A percentile compares a stretch with the other conserved stretches of the same genome.
Conservation (phyloP, 2,329 filamentous ascomycete species). For the Cytospora schulzeri region DNA sequence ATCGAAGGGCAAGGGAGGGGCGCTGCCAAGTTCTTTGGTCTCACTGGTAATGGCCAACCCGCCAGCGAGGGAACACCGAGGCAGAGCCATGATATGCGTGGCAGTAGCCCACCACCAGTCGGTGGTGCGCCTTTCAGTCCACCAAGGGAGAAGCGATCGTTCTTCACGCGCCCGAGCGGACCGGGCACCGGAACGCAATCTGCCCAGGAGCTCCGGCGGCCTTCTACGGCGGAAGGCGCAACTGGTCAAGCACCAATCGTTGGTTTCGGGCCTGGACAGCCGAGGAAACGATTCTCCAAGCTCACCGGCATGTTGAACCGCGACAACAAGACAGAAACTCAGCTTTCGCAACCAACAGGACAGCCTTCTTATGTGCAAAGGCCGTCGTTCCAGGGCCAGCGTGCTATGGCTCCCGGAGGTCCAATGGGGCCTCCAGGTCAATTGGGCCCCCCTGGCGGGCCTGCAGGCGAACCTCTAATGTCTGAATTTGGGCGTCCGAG, state of each 20-base stretch:
- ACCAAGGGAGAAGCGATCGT: conserved; percentile 31
- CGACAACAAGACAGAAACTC: conserved; percentile 25
- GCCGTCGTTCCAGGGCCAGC: conserved; percentile 30
- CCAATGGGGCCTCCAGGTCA: conserved; percentile 10
- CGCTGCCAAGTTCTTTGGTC: conserved; percentile 44
- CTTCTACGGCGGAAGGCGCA: conserved; percentile 21
- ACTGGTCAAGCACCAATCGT: conserved; percentile 22
- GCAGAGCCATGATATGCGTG: conserved; percentile 36
- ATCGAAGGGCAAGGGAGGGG: conserved; percentile 44
- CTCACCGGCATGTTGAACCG: conserved; percentile 38
- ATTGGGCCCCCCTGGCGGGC: conserved; percentile 1
- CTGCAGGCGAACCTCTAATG: conserved; percentile 5
- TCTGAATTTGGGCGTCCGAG: conserved; percentile 25
- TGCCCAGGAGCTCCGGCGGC: conserved; percentile 24
- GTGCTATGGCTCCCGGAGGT: neutral
- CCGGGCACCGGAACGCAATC: conserved; percentile 18
- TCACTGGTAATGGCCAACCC: conserved; percentile 31
- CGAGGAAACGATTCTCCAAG: conserved; percentile 52
- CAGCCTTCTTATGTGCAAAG: conserved; percentile 20
- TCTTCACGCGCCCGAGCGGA: conserved; percentile 35
- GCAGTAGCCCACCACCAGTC: neutral
- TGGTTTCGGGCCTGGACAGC: conserved; percentile 27
- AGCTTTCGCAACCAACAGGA: conserved; percentile 19
- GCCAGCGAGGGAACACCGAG: conserved; percentile 29
- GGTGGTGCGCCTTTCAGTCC: conserved; percentile 19